These are phyloP conservation scores for Cryptococcus deneoformans DNA, from an alignment of 1,284 basidiomycete species.

Conservation along the genomic window DNA sequence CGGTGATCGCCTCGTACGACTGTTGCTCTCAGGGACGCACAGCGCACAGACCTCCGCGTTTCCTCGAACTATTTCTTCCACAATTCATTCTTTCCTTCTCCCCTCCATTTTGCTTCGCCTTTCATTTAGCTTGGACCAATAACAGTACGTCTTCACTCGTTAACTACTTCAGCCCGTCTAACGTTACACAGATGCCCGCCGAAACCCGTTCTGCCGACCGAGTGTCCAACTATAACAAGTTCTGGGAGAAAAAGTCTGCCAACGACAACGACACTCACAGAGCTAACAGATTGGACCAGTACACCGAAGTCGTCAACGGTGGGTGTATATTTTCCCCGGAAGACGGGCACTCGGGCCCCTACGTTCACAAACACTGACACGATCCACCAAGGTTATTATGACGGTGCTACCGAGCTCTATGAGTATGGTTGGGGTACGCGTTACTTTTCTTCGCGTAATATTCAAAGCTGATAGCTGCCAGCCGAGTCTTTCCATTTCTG, in stretches of 20 bases:
- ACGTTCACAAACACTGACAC: not conserved
- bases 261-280: constrained; percentile 69
- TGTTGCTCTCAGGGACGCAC: no score
- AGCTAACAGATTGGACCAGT: constrained; percentile 74
- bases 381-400: constrained; percentile 73
- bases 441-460: not conserved
- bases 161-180: no score
- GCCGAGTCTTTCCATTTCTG: constrained; percentile 95
- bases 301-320: constrained; percentile 95
- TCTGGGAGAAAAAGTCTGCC: constrained; percentile 84
- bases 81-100: no score
- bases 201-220: constrained; percentile 80
- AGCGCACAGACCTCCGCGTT: no score
- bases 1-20: no score
- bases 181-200: constrained; percentile 26
- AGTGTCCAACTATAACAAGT: constrained; percentile 87
- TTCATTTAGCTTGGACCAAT: no score
- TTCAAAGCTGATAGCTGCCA: constrained; percentile 13
- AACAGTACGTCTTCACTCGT: no score
- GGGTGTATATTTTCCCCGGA: constrained; percentile 19
- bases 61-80: no score
- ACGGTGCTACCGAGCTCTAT: constrained; percentile 94
- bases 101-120: no score
- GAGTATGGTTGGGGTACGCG: constrained; percentile 68
- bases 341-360: no score